These are phyloP conservation scores for Daldinia sp. DNA, from an alignment of 2,329 filamentous ascomycete genomes.

Conservation along the genomic window DNA sequence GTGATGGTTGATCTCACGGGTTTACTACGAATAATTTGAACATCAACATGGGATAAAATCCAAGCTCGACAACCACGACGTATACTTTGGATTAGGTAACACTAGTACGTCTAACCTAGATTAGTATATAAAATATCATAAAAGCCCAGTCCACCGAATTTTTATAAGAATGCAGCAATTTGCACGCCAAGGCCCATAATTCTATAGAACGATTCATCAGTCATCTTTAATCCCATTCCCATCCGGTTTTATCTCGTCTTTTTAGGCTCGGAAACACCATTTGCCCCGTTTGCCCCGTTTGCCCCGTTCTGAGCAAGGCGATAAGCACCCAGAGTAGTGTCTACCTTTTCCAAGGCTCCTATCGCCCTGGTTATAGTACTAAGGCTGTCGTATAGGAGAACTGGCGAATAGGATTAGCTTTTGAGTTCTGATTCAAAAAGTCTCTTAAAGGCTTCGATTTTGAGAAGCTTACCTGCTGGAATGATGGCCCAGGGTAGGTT, in stretches of 20 bases:
- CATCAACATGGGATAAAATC: too few relatives aligned
- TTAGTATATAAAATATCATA: background rate
- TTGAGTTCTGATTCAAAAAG: background rate
- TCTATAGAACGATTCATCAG: background rate
- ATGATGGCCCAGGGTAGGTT: conserved; percentile 69
- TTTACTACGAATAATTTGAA: too few relatives aligned
- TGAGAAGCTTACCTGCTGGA: conserved; percentile 57
- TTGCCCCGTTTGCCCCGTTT: background rate
- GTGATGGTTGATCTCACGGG: too few relatives aligned
- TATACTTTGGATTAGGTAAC: background rate
- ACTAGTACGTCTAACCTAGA: background rate
- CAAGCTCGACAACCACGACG: background rate
- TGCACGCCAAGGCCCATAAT: background rate
- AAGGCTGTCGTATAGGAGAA: conserved; percentile 42
- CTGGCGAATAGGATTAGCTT: conserved; percentile 31
- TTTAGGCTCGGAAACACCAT: conserved; percentile 30
- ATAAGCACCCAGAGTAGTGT: conserved; percentile 34
- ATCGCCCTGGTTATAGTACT: conserved; percentile 40
- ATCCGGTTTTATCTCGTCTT: conserved; percentile 34
- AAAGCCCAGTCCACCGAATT: background rate
- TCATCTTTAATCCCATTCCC: conserved; percentile 11
- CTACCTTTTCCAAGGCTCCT: conserved; percentile 40
- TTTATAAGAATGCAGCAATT: background rate
- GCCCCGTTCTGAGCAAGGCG: conserved; percentile 15
- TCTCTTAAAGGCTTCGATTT: background rate